A percentile compares a stretch with the other conserved stretches of the same genome.
Evolutionary conservation across 495 filamentous ascomycete species (phyloP).

Genomic region (Aspergillus incahuasiensis): DNA sequence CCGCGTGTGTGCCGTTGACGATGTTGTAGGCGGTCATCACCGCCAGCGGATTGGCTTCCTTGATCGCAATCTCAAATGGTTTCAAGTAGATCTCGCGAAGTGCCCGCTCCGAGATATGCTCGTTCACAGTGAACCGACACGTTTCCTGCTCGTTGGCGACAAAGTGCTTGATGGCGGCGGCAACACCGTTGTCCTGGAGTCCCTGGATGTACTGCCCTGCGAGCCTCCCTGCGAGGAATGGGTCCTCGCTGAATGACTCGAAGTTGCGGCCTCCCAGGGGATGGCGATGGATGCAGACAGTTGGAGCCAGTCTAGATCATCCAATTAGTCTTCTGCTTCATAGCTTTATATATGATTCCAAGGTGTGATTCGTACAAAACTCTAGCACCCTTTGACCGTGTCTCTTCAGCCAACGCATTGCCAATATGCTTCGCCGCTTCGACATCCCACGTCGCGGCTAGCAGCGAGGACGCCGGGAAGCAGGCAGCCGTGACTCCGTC

Average conservation of each 20-base stretch:
- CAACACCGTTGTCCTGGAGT: slow-evolving; percentile 56
- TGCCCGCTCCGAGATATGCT: slow-evolving; percentile 41
- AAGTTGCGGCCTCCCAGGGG: slow-evolving; percentile 13
- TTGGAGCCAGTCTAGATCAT: slow-evolving; percentile 3
- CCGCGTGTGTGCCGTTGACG: slow-evolving; percentile 60
- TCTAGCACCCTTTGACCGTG: slow-evolving; percentile 4
- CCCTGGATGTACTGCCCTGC: slow-evolving; percentile 34
- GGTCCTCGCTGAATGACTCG: slow-evolving; percentile 11
- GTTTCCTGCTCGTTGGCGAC: slow-evolving; percentile 65
- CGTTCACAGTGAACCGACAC: slow-evolving; percentile 28
- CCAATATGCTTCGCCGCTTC: slow-evolving; percentile 2
- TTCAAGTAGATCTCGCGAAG: slow-evolving; percentile 65
- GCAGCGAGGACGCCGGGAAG: slow-evolving; percentile 2
- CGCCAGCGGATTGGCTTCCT: slow-evolving; percentile 51
- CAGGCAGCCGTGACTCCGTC: neutral
- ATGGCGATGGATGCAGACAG: slow-evolving; percentile 1
- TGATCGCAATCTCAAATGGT: slow-evolving; percentile 62
- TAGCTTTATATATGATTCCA: too few species aligned
- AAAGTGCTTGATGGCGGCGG: slow-evolving; percentile 64
- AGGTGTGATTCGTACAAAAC: too few species aligned
- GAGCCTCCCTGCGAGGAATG: slow-evolving; percentile 8
- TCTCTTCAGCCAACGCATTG: neutral
- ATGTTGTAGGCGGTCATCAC: slow-evolving; percentile 69
- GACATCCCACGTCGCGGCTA: slow-evolving; percentile 6
- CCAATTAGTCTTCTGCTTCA: too few species aligned